Evolutionary conservation across 352 stramenopile genomes (phyloP).

Genomic region (Pythium phragmitis): DNA sequence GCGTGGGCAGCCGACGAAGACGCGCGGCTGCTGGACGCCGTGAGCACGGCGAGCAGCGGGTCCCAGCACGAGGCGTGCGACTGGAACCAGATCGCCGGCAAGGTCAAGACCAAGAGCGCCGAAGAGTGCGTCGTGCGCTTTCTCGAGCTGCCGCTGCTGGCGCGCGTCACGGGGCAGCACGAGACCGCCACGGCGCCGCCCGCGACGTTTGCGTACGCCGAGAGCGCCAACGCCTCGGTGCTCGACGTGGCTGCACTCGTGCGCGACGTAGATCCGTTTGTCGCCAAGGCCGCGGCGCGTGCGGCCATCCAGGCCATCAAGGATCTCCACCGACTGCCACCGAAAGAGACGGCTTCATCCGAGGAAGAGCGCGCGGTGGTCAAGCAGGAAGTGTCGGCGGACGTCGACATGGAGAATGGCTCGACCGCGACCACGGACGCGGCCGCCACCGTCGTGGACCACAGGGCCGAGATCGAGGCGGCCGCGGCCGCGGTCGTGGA

Average conservation of each 20-base stretch:
- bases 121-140: constrained; percentile 83
- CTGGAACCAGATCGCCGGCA: constrained; percentile 75
- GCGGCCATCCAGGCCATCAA: constrained; percentile 64
- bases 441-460: not conserved
- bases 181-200: constrained; percentile 11
- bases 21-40: constrained; percentile 45
- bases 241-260: constrained; percentile 55
- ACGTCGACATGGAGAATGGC: constrained; percentile 23
- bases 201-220: constrained; percentile 41
- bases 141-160: constrained; percentile 64
- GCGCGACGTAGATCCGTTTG: constrained; percentile 58
- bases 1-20: constrained; percentile 56
- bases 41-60: constrained; percentile 35
- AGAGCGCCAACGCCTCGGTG: constrained; percentile 52
- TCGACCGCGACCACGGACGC: not conserved
- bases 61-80: constrained; percentile 49
- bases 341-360: not conserved
- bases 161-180: constrained; percentile 22
- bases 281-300: constrained; percentile 67
- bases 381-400: constrained; percentile 9
- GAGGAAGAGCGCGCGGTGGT: not conserved
- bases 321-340: constrained; percentile 55
- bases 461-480: constrained; percentile 32
- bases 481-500: constrained; percentile 40
- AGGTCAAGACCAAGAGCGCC: constrained; percentile 63